Evolutionary conservation across 129 eudicot species (phyloP).

Genomic region (Lonicera japonica): DNA sequence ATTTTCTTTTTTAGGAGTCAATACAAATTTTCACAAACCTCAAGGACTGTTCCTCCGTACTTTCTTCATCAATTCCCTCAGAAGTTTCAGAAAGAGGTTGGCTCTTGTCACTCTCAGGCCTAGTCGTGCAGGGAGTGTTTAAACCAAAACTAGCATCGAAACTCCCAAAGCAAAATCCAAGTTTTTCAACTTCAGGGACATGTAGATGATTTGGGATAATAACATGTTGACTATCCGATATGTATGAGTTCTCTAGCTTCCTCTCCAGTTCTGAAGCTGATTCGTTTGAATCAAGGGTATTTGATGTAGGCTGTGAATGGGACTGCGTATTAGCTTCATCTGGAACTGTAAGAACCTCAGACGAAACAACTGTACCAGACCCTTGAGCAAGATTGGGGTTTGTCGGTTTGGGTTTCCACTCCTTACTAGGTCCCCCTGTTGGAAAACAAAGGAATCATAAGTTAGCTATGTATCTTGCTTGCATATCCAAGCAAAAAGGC

Average conservation of each 20-base stretch:
- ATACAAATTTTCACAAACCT: constrained; percentile 38
- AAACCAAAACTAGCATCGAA: constrained; percentile 68
- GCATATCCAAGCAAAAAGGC: neutral
- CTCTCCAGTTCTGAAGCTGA: constrained; percentile 27
- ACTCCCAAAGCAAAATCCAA: constrained; percentile 86
- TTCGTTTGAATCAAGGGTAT: constrained; percentile 28
- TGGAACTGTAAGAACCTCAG: constrained; percentile 34
- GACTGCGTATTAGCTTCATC: constrained; percentile 24
- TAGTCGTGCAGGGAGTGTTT: constrained; percentile 23
- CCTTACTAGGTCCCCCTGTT: constrained; percentile 56
- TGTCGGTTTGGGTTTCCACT: constrained; percentile 80
- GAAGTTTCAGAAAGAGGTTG: constrained; percentile 47
- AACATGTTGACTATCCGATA: constrained; percentile 60
- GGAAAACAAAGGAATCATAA: constrained; percentile 2
- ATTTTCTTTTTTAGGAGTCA: no score
- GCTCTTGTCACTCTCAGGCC: constrained; percentile 30
- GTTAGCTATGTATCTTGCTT: neutral
- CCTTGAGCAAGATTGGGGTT: constrained; percentile 38
- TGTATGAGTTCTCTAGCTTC: constrained; percentile 37
- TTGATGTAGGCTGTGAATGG: constrained; percentile 18
- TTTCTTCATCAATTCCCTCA: constrained; percentile 39
- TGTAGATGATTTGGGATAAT: constrained; percentile 82
- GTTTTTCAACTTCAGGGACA: constrained; percentile 75
- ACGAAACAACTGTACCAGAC: constrained; percentile 22
- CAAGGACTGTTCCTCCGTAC: constrained; percentile 29